Conservation (phyloP, 2,329 filamentous ascomycete species). For the Sporothrix phasma region DNA sequence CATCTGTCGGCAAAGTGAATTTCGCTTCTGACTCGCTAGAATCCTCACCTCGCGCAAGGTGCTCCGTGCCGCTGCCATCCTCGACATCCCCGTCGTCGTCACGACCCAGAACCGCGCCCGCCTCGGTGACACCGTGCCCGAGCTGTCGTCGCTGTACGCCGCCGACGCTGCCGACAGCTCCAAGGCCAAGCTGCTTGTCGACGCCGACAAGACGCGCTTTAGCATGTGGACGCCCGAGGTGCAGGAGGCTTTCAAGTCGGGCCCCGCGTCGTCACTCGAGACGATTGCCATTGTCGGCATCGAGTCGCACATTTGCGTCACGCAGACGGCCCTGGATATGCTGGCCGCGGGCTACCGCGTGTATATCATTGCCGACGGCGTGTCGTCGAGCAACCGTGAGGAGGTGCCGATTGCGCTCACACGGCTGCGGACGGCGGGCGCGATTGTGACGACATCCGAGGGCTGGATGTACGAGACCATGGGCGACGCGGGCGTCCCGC, state of each 20-base stretch:
- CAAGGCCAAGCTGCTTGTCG: constrained; percentile 18
- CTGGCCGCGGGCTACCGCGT: constrained; percentile 66
- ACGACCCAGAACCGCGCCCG: constrained; percentile 77
- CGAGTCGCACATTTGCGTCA: constrained; percentile 88
- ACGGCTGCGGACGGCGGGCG: constrained; percentile 65
- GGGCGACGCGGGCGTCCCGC: constrained; percentile 64
- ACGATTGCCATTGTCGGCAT: constrained; percentile 74
- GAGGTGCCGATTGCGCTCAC: constrained; percentile 74
- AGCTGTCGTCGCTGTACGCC: constrained; percentile 49
- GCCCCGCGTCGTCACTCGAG: constrained; percentile 18
- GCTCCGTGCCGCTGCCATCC: constrained; percentile 51
- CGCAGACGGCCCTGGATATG: constrained; percentile 81
- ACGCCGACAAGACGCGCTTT: constrained; percentile 81
- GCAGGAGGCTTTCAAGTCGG: constrained; percentile 25
- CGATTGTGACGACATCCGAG: constrained; percentile 76
- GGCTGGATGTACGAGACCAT: constrained; percentile 82
- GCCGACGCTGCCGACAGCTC: constrained; percentile 15
- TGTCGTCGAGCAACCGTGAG: constrained; percentile 75
- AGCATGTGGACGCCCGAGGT: constrained; percentile 74
- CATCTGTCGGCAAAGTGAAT: neutral
- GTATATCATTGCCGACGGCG: constrained; percentile 80
- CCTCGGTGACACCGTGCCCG: constrained; percentile 68
- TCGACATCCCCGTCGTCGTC: constrained; percentile 68
- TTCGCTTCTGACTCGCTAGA: constrained; percentile 34
- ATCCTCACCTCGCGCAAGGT: constrained; percentile 59